Evolutionary conservation across 192 early-diverging fungal species (phyloP), one percentile per base, ranked within the genome.

Genomic region (Cetraspora pellucida): DNA sequence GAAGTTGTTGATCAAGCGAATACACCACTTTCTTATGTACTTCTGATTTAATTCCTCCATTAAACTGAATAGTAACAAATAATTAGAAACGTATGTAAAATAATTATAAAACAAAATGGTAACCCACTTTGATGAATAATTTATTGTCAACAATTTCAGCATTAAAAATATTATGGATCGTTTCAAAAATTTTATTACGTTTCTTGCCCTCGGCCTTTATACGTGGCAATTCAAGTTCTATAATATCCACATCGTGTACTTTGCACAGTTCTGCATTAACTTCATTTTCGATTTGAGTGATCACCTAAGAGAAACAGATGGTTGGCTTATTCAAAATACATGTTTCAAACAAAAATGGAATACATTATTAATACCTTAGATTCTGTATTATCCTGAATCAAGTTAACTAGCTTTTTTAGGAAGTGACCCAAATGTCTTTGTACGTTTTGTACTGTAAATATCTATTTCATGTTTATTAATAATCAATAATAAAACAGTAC

Each of bases 321-420:
- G 67, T 69, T 69, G 45, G 45, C 67, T 69, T 49, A 69, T 69
- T 69, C 67, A 52, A 69, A 69, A 69, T 69, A 69, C 25, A 69
- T 16, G 1, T 31, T 64, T 1, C 31, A 31, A 2, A 23, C 1
- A 64, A 64, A 30, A 64, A 64, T 30, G 14, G 46, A 28, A 23
- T 31, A 64, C 31, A 30, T 28, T 64, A 30, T 1, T 47, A 49
- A 30, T 69, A 69, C 67, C 67, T 69, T 69, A 45, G 67, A 69
- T 49, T 64, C 28, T 64, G 61, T 31, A 1, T 64, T 69, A 49
- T 14, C 67, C 30, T 69, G 67, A 52, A 69, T 8, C 45, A 47
- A 50, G 45, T 69, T n/a, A 49, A 69, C 67, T 17, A 69, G 25
- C 67, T 69, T 69, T 69, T 3, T 47, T 47, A 69, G 10, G 45